Evolutionary conservation across 257 asterid genomes (phyloP), one percentile per base, ranked within the genome.

Genomic region (Solanum commersonii): DNA sequence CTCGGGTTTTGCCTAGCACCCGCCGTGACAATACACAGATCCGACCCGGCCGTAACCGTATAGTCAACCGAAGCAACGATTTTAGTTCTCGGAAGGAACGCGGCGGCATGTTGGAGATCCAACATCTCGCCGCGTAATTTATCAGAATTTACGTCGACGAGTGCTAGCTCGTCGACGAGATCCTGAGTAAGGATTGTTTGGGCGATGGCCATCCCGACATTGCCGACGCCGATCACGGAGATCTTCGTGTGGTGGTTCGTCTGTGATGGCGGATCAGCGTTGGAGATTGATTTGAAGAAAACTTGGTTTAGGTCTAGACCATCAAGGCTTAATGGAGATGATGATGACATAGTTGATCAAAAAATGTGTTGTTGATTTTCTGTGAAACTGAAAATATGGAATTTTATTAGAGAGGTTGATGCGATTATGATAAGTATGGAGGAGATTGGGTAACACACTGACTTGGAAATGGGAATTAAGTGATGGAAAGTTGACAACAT

Each of bases 161-260:
- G 95, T 72, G 94, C 92, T 49, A 96, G 91, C 82, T 93, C 98
- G 89, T 96, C 98, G 84, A 87, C 93, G 84, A 96, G 94, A 86
- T 94, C 97, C 35, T 96, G 99, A 37, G 99, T 96, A 23, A 96
- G 91, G 91, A 96, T 94, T 79, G 99, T 96, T 87, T 96, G 99
- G 10, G 99, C 98, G 29, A 96, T 96, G 83, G 99, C 99, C 98
- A 94, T 96, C 10, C 99, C 98, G 37, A 96, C 99, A 91, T 96
- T 96, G 3, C 99, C 99, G 37, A 95, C 95, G 70, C 98, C 98
- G 42, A 96, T 93, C 40, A 96, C 98, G 86, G 98, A 91, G 92
- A 96, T 90, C 83, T 96, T 95, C 87, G 94, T 93, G 89, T 83
- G 93, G 89, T 95, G 98, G 10, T 86, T 92, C 85, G 94, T 77